Evolutionary conservation across 1,139 yeast species (phyloP), one percentile per base, ranked within the genome.

Genomic region (Suhomyces choctaworum): DNA sequence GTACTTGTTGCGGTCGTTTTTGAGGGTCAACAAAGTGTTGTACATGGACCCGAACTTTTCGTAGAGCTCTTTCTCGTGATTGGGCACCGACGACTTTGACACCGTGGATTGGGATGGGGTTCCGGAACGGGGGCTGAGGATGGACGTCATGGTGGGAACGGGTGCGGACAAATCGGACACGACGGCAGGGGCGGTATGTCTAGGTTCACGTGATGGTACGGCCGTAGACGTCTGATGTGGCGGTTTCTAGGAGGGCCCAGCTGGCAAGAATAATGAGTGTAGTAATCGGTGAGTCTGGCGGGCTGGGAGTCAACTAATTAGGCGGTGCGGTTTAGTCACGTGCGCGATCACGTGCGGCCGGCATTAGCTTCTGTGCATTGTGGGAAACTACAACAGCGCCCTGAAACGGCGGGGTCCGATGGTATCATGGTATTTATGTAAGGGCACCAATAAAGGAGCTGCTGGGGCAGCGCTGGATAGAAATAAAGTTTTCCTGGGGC

Each of bases 1-100:
- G 48, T 73, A 83, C 43, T 76, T 78, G 29, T 71, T 60, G 37
- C 89, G 70, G 56, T 83, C 82, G 51, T 77, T 79, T 54, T 83
- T 84, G 48, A 82, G 60, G n/a, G 62, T 59, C 4, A 81, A 66
- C 20, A 84, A 58, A 10, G 63, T 58, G 35, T 67, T 61, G 52
- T 87, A 72, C 29, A 78, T 72, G 12, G 54, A 60, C 2, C 64
- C 52, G 30, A 84, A 64, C 32, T 72, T 63, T 22, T 70, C 72
- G 47, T 74, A 66, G 38, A 80, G 62, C 6, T 58, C 59, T 45
- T 70, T 69, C 54, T 84, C 92, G 44, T 67, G 70, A 20, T 42
- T 38, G 11, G 61, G 61, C 11, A 53, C 35, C 25, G 44, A 22
- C 27, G 32, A 7, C 20, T 41, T 33, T 24, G 36, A 10, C 17